phyloP scores from a whole-genome alignment of 495 filamentous ascomycete species.

The Podospora didyma region DNA sequence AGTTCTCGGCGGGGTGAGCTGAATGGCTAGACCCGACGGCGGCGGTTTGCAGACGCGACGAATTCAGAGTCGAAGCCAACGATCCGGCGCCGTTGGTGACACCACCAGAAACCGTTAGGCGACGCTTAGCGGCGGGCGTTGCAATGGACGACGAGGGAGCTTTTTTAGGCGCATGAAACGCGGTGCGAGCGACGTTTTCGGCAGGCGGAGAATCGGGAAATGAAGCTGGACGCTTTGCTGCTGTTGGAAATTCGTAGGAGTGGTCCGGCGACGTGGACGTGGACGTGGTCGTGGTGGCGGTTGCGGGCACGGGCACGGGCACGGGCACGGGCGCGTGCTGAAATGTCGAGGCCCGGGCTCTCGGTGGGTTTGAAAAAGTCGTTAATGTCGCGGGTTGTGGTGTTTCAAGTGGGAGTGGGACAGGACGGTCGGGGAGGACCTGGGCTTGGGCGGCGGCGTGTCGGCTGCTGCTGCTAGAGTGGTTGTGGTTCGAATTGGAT shows the following conservation, averaged over 20 bases:
- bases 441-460: slow-evolving; percentile 8
- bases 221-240: slow-evolving; percentile 38
- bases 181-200: slow-evolving; percentile 14
- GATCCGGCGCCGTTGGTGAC: slow-evolving; percentile 9
- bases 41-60: slow-evolving; percentile 11
- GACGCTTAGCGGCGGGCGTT: slow-evolving; percentile 20
- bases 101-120: slow-evolving; percentile 18
- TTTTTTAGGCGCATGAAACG: slow-evolving; percentile 14
- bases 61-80: slow-evolving; percentile 7
- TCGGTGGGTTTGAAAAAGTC: slow-evolving; percentile 15
- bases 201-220: slow-evolving; percentile 29
- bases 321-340: slow-evolving; percentile 10
- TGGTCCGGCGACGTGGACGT: slow-evolving; percentile 20
- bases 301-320: no score
- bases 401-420: slow-evolving; percentile 19
- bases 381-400: slow-evolving; percentile 11
- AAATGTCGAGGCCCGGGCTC: slow-evolving; percentile 38
- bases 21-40: background rate
- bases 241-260: slow-evolving; percentile 1
- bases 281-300: slow-evolving; percentile 14
- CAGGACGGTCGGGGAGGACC: slow-evolving; percentile 7
- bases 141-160: slow-evolving; percentile 18
- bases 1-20: slow-evolving; percentile 13
- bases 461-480: background rate
- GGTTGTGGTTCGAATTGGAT: slow-evolving; percentile 15